Conservation (phyloP, 768 basidiomycete species). For the Russula foetens region DNA sequence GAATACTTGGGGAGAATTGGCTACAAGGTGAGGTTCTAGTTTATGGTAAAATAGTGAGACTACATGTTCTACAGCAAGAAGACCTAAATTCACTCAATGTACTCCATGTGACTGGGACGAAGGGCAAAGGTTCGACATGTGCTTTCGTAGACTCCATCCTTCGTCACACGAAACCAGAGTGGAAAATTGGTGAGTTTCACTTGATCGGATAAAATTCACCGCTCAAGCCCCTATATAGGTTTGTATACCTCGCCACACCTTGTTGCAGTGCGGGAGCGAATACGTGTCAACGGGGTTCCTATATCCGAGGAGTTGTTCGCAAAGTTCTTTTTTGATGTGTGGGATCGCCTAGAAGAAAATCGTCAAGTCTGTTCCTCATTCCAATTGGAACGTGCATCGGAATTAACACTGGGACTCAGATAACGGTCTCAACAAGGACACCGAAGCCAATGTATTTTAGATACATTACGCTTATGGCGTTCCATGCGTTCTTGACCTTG, state of each 20-base stretch:
- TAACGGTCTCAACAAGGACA: constrained; percentile 43
- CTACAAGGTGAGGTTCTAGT: constrained; percentile 54
- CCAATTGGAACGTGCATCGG: not conserved
- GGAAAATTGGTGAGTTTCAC: constrained; percentile 64
- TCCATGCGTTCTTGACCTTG: constrained; percentile 75
- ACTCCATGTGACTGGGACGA: constrained; percentile 95
- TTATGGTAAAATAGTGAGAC: constrained; percentile 16
- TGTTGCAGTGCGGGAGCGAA: constrained; percentile 90
- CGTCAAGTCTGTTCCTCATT: constrained; percentile 39
- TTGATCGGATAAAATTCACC: not conserved
- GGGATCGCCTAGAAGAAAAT: constrained; percentile 72
- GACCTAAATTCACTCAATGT: constrained; percentile 87
- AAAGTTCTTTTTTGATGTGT: constrained; percentile 92
- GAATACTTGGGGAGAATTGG: constrained; percentile 86
- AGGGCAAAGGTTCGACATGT: constrained; percentile 96
- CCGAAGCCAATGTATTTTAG: constrained; percentile 90
- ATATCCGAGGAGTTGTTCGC: constrained; percentile 84
- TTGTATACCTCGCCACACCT: constrained; percentile 96
- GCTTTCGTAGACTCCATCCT: constrained; percentile 88
- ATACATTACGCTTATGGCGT: constrained; percentile 87
- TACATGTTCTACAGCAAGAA: constrained; percentile 43
- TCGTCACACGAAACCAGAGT: constrained; percentile 59
- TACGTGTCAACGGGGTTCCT: constrained; percentile 86
- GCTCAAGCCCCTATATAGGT: constrained; percentile 38
- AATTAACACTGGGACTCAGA: constrained; percentile 27